Evolutionary conservation across 2,329 filamentous ascomycete genomes (phyloP).

Genomic region (Podosphaera xanthii): DNA sequence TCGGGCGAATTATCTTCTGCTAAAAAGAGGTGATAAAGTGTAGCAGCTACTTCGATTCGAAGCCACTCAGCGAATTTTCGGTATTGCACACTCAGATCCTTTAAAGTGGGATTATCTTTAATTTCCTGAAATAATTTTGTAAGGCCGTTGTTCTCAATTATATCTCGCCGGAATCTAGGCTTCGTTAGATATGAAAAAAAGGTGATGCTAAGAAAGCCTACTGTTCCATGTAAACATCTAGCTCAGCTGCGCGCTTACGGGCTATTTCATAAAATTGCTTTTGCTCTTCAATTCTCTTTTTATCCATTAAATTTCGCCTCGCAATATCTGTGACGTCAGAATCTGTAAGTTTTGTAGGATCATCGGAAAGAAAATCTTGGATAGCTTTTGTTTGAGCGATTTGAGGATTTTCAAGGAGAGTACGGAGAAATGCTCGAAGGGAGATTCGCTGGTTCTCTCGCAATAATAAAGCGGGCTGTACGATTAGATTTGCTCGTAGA

Average conservation of each 20-base stretch:
- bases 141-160: slow-evolving; percentile 54
- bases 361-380: slow-evolving; percentile 53
- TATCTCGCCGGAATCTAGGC: slow-evolving; percentile 38
- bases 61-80: slow-evolving; percentile 98
- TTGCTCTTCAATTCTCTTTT: slow-evolving; percentile 77
- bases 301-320: slow-evolving; percentile 60
- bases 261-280: slow-evolving; percentile 91
- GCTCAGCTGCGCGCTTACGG: slow-evolving; percentile 64
- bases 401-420: slow-evolving; percentile 61
- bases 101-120: slow-evolving; percentile 66
- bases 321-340: slow-evolving; percentile 69
- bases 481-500: background rate
- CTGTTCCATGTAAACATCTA: slow-evolving; percentile 97
- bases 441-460: slow-evolving; percentile 83
- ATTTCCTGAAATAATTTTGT: slow-evolving; percentile 88
- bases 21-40: slow-evolving; percentile 88
- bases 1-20: slow-evolving; percentile 97
- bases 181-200: slow-evolving; percentile 5
- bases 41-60: slow-evolving; percentile 87
- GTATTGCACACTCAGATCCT: slow-evolving; percentile 80
- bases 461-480: slow-evolving; percentile 39
- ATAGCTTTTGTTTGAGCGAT: slow-evolving; percentile 67
- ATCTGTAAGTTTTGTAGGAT: slow-evolving; percentile 53
- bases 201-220: slow-evolving; percentile 21
- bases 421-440: slow-evolving; percentile 71